phyloP scores from a whole-genome alignment of 2,329 filamentous ascomycete genomes.

The Drechslerella coelobrocha region DNA sequence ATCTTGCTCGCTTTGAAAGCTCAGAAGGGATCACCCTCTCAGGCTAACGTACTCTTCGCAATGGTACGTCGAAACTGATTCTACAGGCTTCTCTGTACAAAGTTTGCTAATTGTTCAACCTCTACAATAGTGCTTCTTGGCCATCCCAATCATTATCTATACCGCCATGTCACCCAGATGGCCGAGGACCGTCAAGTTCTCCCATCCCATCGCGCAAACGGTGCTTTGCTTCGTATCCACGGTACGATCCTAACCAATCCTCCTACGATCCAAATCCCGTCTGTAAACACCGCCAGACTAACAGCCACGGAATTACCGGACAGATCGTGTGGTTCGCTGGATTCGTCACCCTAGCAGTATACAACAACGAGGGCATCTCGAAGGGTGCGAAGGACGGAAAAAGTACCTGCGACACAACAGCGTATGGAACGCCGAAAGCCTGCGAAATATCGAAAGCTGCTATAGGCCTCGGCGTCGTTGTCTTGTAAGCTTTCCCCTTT shows the following conservation, averaged over 20 bases:
- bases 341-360: conserved; percentile 71
- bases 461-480: conserved; percentile 69
- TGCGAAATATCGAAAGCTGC: conserved; percentile 70
- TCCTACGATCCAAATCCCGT: no score
- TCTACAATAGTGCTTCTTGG: conserved; percentile 67
- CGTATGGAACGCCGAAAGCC: conserved; percentile 62
- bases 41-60: conserved; percentile 43
- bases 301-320: no score
- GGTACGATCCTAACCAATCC: conserved; percentile 8
- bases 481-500: conserved; percentile 62
- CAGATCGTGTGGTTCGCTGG: conserved; percentile 70
- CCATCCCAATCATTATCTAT: conserved; percentile 70
- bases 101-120: conserved; percentile 36
- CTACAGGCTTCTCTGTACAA: neutral
- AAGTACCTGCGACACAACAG: conserved; percentile 41
- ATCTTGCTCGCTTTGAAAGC: conserved; percentile 40
- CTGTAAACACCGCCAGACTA: no score
- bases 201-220: conserved; percentile 69
- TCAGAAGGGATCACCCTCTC: conserved; percentile 28
- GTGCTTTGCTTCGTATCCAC: conserved; percentile 59
- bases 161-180: conserved; percentile 71
- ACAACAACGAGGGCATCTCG: conserved; percentile 62
- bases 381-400: conserved; percentile 35
- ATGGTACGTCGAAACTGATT: conserved; percentile 23
- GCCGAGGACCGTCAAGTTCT: conserved; percentile 67